A percentile compares a stretch with the other conserved stretches of the same genome.
phyloP scores from a whole-genome alignment of 1,139 yeast genomes.

The Suhomyces yuchorum region DNA sequence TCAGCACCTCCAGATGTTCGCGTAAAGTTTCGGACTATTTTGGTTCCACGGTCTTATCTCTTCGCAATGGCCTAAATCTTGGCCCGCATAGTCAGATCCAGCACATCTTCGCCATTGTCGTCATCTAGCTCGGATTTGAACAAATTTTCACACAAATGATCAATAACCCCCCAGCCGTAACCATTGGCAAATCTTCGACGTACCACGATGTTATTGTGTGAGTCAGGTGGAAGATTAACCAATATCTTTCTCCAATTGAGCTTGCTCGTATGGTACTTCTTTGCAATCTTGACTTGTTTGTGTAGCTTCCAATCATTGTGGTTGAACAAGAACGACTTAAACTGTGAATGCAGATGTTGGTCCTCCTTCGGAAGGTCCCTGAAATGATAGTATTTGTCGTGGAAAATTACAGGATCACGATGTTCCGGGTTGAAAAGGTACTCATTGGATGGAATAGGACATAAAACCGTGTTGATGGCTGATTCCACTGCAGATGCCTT shows the following conservation, averaged over 20 bases:
- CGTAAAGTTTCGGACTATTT: too few relatives aligned
- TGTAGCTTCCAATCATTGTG: slow-evolving; percentile 28
- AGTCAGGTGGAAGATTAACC: slow-evolving; percentile 31
- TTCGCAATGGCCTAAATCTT: too few relatives aligned
- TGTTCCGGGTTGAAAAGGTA: slow-evolving; percentile 39
- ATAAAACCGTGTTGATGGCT: slow-evolving; percentile 43
- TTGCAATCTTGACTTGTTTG: slow-evolving; percentile 30
- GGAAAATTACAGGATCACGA: slow-evolving; percentile 65
- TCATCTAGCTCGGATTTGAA: slow-evolving; percentile 14
- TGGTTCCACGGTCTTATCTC: too few relatives aligned
- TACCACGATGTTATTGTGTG: slow-evolving; percentile 32
- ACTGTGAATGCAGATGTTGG: slow-evolving; percentile 6
- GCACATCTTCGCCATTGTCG: slow-evolving; percentile 9
- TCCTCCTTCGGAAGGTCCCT: slow-evolving; percentile 55
- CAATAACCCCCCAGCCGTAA: slow-evolving; percentile 35
- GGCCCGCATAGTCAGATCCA: neutral
- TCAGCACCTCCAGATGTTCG: too few relatives aligned
- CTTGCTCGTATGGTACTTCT: slow-evolving; percentile 27
- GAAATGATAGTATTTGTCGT: slow-evolving; percentile 74
- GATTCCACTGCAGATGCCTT: slow-evolving; percentile 49
- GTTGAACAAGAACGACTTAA: slow-evolving; percentile 18
- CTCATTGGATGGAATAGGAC: slow-evolving; percentile 44
- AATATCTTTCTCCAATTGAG: slow-evolving; percentile 31
- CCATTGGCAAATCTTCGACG: slow-evolving; percentile 32
- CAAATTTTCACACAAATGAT: slow-evolving; percentile 24